Conservation (phyloP, 495 filamentous ascomycete genomes). For the Aspergillus sclerotioniger region DNA sequence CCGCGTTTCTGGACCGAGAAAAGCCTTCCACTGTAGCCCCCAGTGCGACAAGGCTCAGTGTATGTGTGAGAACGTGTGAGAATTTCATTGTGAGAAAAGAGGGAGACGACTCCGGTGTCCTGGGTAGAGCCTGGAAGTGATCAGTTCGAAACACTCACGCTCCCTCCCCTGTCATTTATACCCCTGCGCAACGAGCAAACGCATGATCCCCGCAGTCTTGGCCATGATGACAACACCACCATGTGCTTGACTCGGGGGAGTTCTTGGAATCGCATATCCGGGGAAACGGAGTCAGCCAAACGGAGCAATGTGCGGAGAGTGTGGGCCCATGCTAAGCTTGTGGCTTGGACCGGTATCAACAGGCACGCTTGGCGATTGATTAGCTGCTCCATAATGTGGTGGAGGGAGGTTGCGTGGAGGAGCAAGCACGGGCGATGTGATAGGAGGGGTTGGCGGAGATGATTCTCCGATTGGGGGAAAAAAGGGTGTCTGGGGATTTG, state of each 20-base stretch:
- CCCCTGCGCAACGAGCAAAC: background rate
- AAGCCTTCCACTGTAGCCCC: slow-evolving; percentile 22
- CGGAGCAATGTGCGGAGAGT: slow-evolving; percentile 1
- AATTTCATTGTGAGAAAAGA: slow-evolving; percentile 27
- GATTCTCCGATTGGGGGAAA: slow-evolving; percentile 39
- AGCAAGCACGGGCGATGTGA: slow-evolving; percentile 14
- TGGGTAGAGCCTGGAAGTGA: background rate
- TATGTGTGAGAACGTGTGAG: slow-evolving; percentile 27
- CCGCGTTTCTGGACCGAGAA: slow-evolving; percentile 25
- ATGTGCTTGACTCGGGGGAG: background rate
- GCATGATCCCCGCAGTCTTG: background rate
- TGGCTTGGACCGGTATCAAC: background rate
- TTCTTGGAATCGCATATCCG: background rate
- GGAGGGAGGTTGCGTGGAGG: background rate
- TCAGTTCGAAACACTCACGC: background rate
- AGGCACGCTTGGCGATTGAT: background rate
- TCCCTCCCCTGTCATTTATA: background rate
- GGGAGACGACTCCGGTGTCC: background rate
- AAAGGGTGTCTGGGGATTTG: slow-evolving; percentile 10
- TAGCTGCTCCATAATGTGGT: background rate
- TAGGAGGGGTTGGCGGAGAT: slow-evolving; percentile 31
- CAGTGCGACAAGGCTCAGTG: slow-evolving; percentile 26
- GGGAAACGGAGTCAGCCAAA: slow-evolving; percentile 6
- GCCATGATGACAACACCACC: background rate
- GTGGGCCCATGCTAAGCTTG: slow-evolving; percentile 1